Percentiles rank a stretch among this genome's conserved stretches.
phyloP scores from a whole-genome alignment of 495 filamentous ascomycete genomes.

The Hypomontagnella submonticulosa region DNA sequence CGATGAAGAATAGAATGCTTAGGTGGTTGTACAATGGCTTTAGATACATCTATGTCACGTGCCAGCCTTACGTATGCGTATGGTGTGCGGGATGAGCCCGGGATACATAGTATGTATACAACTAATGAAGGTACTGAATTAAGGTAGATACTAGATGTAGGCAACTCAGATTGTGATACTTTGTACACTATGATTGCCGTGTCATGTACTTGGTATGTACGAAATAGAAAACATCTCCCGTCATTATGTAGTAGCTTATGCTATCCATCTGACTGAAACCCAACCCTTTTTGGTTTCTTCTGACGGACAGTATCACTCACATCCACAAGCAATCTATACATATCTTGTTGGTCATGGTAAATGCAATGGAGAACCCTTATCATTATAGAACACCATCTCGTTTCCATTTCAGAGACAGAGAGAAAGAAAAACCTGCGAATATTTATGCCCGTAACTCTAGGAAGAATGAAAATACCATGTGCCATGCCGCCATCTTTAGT shows the following conservation, averaged over 20 bases:
- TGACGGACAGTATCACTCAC: conserved; percentile 11
- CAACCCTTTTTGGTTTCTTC: not conserved
- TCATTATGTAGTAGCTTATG: not conserved
- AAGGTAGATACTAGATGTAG: too few species aligned
- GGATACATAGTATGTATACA: too few species aligned
- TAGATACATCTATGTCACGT: too few species aligned
- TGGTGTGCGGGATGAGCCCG: too few species aligned
- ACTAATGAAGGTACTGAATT: too few species aligned
- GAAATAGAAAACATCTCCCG: too few species aligned
- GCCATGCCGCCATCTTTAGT: conserved; percentile 39
- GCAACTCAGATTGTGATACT: too few species aligned
- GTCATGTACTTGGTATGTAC: too few species aligned
- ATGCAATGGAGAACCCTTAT: conserved; percentile 32
- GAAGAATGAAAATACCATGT: conserved; percentile 41
- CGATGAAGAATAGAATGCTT: too few species aligned
- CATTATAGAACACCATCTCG: conserved; percentile 47
- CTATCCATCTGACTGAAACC: not conserved
- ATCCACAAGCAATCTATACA: conserved; percentile 11
- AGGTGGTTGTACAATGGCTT: too few species aligned
- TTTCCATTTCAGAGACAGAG: conserved; percentile 37
- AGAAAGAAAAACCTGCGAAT: conserved; percentile 37
- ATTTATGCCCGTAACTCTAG: conserved; percentile 48
- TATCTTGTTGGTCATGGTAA: conserved; percentile 8
- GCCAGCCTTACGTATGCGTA: too few species aligned
- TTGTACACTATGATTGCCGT: too few species aligned